Base-by-base conservation (phyloP, 352 stramenopile genomes). In the Globisporangium cylindrosporum region DNA sequence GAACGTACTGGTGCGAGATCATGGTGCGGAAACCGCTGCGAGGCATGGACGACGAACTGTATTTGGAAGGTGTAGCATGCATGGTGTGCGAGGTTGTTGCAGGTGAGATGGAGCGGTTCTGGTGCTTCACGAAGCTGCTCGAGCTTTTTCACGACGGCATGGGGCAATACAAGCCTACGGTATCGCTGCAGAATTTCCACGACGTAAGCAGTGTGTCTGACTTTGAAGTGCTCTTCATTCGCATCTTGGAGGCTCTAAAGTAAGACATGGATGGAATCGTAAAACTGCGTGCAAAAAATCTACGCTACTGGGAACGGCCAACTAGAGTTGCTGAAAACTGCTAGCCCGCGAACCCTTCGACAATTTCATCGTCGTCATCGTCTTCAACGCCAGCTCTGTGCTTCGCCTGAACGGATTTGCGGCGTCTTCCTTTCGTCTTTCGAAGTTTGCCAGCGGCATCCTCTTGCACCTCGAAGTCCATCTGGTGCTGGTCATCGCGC, bases 151-250 rank as follows among this genome's bases (percentile, higher is more conserved):
- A 86, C 36, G 77, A 89, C 27, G 79, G 79, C 14, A 64, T 86
- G 53, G 67, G 75, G 15, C 59, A 88, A 4, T 70, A 90, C 25
- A 81, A 89, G 6, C 72, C 81, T 4, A 22, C 70, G 7, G 57
- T 91, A 12, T 64, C 77, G 8, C 15, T 79, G 15, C 62, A 80
- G 20, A 67, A 65, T 38, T 43, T 91, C 14, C 70, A 84, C 25
- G 74, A 86, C 7, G 68, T 79, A 6, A 71, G 69, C 15, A 74
- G 69, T 15, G 71, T 83, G 20, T 15, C 57, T 9, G 84, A 90
- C 20, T 82, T 93, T 29, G 87, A 95, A 73, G 57, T 51, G 20
- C 59, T 89, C 27, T 87, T 94, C 59, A 77, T 91, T 62, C 83
- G 87, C n/a, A 81, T 83, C 0, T 60, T 92, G 59, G 84, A 92